Percentiles rank a stretch among this genome's conserved stretches.
Evolutionary conservation across 23 red algal species (phyloP).

Genomic region (Pyropia haitanensis): DNA sequence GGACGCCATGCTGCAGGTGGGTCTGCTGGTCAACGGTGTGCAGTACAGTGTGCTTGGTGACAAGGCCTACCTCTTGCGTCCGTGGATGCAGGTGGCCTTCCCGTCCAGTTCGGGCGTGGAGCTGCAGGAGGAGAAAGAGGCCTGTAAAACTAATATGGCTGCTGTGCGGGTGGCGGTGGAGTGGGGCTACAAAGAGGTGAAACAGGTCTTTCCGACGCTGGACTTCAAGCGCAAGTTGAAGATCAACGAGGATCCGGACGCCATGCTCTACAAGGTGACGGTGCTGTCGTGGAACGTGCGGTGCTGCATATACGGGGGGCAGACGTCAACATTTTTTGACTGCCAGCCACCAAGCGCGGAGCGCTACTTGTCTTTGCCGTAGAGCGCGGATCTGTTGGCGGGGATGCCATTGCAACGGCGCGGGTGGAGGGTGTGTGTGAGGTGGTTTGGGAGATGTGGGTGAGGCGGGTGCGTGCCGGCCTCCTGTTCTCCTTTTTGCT

Average conservation of each 20-base stretch:
- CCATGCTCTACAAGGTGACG: background rate
- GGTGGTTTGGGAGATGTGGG: background rate
- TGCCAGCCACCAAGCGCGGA: background rate
- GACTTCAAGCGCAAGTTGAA: constrained; percentile 1
- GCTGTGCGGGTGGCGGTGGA: background rate
- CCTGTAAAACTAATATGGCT: background rate
- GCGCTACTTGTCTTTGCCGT: background rate
- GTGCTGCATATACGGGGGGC: background rate
- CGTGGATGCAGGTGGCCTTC: constrained; percentile 12
- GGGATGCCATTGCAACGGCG: background rate
- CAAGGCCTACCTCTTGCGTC: constrained; percentile 4
- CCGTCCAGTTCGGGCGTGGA: background rate
- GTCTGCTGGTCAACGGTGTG: background rate
- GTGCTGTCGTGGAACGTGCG: background rate
- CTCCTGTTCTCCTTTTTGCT: background rate
- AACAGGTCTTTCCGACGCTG: background rate
- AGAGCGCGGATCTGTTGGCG: background rate
- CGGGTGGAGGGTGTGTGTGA: background rate
- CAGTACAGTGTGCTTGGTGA: constrained; percentile 3
- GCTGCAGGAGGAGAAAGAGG: background rate
- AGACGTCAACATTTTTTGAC: background rate
- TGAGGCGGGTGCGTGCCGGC: background rate
- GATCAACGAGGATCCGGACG: background rate
- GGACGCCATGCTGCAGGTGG: background rate
- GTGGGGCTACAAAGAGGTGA: background rate